Evolutionary conservation across 2,329 filamentous ascomycete species (phyloP).

Genomic region (Aspergillus pseudoviridinutans): DNA sequence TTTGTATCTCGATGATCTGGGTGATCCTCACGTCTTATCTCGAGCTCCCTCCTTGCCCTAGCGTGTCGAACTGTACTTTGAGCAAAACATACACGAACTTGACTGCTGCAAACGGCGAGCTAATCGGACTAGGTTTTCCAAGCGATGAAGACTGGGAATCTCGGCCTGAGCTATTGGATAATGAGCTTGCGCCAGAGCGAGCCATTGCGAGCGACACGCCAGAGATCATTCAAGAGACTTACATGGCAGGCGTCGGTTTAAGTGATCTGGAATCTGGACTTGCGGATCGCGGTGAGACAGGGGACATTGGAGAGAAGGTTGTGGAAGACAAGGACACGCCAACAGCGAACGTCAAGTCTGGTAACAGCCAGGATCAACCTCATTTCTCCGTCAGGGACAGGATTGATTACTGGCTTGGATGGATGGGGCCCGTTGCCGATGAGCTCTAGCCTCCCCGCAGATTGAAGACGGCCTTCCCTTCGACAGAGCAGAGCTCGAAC

Average conservation of each 20-base stretch:
- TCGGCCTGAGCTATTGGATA: not conserved
- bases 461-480: no score
- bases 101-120: not conserved
- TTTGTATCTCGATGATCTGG: not conserved
- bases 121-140: not conserved
- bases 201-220: not conserved
- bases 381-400: conserved; percentile 20
- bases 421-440: conserved; percentile 24
- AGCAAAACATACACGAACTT: not conserved
- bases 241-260: not conserved
- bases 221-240: not conserved
- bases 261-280: not conserved
- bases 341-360: not conserved
- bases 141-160: not conserved
- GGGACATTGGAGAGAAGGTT: not conserved
- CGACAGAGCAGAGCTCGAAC: not conserved
- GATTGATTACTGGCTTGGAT: conserved; percentile 32
- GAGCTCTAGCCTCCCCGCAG: not conserved
- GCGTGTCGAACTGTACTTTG: not conserved
- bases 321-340: not conserved
- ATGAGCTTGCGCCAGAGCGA: not conserved
- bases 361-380: not conserved
- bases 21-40: not conserved
- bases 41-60: not conserved
- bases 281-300: not conserved